Percentiles rank a stretch among this genome's conserved stretches.
Conservation (phyloP, 306 rosid genomes). For the Acacia crassicarpa region DNA sequence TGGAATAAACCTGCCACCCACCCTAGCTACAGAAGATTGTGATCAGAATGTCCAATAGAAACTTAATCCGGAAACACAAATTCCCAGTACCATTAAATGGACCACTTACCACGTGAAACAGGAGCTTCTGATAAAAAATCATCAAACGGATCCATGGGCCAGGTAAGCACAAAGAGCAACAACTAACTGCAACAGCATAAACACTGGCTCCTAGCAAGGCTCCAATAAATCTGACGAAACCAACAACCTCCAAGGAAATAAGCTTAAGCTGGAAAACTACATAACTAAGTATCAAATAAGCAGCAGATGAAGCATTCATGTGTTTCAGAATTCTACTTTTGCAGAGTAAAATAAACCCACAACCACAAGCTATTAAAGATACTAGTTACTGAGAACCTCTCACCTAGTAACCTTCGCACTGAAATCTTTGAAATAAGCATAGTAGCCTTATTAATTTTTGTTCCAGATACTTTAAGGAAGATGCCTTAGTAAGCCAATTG, state of each 20-base stretch:
- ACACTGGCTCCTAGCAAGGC: not conserved
- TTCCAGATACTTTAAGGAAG: too few relatives aligned
- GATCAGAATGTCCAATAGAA: not conserved
- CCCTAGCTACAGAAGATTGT: constrained; percentile 41
- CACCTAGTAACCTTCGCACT: too few relatives aligned
- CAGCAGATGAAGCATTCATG: not conserved
- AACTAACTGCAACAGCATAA: not conserved
- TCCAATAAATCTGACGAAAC: constrained; percentile 3
- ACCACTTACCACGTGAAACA: constrained; percentile 40
- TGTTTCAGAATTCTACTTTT: not conserved
- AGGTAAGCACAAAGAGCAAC: not conserved
- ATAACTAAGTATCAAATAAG: constrained; percentile 1
- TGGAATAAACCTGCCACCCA: constrained; percentile 58
- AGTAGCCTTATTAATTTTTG: too few relatives aligned
- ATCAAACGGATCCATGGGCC: constrained; percentile 64
- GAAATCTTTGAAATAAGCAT: too few relatives aligned
- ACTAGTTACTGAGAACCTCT: too few relatives aligned
- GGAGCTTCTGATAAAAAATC: constrained; percentile 49
- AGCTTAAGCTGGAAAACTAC: constrained; percentile 23
- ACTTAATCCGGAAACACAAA: not conserved
- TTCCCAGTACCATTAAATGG: not conserved
- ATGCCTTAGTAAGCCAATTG: too few relatives aligned
- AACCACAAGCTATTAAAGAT: not conserved
- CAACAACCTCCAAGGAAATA: not conserved
- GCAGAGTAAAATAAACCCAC: not conserved